Evolutionary conservation across 129 eudicot genomes (phyloP), one percentile per base, ranked within the genome.

Genomic region (Silybum marianum): DNA sequence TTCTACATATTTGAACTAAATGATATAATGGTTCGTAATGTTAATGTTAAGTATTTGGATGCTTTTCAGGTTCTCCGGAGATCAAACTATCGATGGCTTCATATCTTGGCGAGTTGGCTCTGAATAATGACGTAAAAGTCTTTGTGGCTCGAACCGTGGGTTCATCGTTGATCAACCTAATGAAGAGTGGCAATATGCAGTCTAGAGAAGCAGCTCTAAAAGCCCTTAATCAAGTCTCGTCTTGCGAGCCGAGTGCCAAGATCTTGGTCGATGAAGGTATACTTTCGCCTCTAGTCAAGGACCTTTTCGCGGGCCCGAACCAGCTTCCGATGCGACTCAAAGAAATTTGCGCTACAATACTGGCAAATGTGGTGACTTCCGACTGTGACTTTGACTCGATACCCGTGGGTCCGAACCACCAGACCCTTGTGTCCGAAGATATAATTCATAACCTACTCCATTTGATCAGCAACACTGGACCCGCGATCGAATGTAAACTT

Each of bases 381-480:
- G 97, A 94, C 38, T 88, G 85, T 32, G 94, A 92, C 78, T 90
- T 95, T 38, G 90, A 85, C 78, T 82, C 97, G 4, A 79, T 95
- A 78, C 86, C 92, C 12, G 88, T 95, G 69, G 97, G 97, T 14
- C 94, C 94, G 0, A 81, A 87, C 70, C 90, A 88, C 85, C 93
- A 89, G 69, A 92, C 96, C 19, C 85, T 95, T 0, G 93, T 95
- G 38, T 95, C 98, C 0, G 94, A 95, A 83, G 93, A 88, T 78
- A 89, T 84, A 40, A 80, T 95, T 76, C 98, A 95, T 62, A 89
- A 88, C 69, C 90, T 95, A 24, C 92, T 95, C 51, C 88, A 89
- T 73, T 88, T 95, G 38, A 95, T 95, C 63, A 92, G 91, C 88
- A 95, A 95, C 90, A 95, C 98, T 0, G 98, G 98, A 4, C 97